Percentiles rank a stretch among this genome's conserved stretches.
These are phyloP conservation scores for Malus fusca DNA, from an alignment of 306 rosid genomes.

Conservation along the genomic window DNA sequence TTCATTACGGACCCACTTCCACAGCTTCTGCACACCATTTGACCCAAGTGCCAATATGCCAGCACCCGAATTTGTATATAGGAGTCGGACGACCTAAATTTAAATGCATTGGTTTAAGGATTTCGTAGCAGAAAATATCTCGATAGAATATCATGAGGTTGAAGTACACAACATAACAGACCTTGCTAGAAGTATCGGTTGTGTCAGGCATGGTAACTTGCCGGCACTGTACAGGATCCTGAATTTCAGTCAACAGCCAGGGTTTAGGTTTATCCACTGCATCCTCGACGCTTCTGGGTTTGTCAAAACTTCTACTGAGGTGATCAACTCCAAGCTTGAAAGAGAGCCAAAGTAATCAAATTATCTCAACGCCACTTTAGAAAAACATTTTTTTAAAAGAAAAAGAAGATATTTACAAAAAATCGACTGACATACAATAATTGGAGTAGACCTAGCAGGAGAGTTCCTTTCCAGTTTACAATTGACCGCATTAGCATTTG, in stretches of 20 bases:
- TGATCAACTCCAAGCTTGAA: slow-evolving; percentile 65
- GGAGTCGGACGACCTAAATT: slow-evolving; percentile 65
- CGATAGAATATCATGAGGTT: slow-evolving; percentile 5
- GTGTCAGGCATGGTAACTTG: slow-evolving; percentile 70
- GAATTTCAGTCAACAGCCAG: slow-evolving; percentile 81
- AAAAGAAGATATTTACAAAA: not conserved
- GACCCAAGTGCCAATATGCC: slow-evolving; percentile 89
- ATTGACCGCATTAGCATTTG: slow-evolving; percentile 51
- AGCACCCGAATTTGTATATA: slow-evolving; percentile 67
- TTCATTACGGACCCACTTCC: slow-evolving; percentile 82
- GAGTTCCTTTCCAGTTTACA: slow-evolving; percentile 77
- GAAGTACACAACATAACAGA: slow-evolving; percentile 24
- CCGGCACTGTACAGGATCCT: slow-evolving; percentile 65
- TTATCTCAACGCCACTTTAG: slow-evolving; percentile 4
- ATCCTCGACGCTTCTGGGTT: slow-evolving; percentile 54
- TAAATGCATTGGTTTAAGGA: not conserved
- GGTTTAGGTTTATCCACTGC: slow-evolving; percentile 51
- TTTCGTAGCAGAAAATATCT: slow-evolving; percentile 12
- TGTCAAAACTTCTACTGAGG: slow-evolving; percentile 46
- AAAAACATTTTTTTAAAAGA: not conserved
- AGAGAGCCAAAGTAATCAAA: slow-evolving; percentile 25
- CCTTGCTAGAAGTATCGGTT: slow-evolving; percentile 72
- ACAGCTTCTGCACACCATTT: slow-evolving; percentile 74
- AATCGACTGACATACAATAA: slow-evolving; percentile 44
- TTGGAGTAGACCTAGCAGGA: slow-evolving; percentile 62